A percentile compares a stretch with the other conserved stretches of the same genome.
Evolutionary conservation across 192 early-diverging fungal genomes (phyloP).

Genomic region (Dimargaris xerosporica): DNA sequence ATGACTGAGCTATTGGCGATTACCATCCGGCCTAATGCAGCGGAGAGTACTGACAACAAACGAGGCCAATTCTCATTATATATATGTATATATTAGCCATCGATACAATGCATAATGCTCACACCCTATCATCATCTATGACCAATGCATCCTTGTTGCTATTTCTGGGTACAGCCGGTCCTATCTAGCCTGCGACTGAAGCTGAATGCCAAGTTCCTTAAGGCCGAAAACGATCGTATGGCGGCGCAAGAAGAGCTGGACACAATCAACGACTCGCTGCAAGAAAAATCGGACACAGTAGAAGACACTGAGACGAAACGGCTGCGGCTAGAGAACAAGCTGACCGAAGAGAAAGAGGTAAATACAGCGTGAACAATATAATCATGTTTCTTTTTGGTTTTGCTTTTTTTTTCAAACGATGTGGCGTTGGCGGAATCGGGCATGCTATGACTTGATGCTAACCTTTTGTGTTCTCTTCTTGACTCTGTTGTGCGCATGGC

Average conservation of each 20-base stretch:
- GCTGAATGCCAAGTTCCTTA: constrained; percentile 22
- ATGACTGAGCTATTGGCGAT: background rate
- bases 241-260: constrained; percentile 32
- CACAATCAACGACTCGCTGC: constrained; percentile 15
- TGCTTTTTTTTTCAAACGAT: background rate
- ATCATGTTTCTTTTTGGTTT: background rate
- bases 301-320: constrained; percentile 19
- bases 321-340: constrained; percentile 20
- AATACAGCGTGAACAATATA: background rate
- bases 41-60: too few relatives aligned
- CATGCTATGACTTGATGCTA: background rate
- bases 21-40: background rate
- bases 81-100: background rate
- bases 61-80: too few relatives aligned
- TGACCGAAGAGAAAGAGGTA: constrained; percentile 33
- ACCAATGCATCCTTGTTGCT: background rate
- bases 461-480: background rate
- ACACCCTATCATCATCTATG: background rate
- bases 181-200: constrained; percentile 17
- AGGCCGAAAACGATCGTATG: constrained; percentile 24
- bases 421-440: background rate
- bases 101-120: background rate
- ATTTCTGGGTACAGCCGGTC: constrained; percentile 18
- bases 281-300: constrained; percentile 30
- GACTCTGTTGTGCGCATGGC: background rate